Evolutionary conservation across 1,284 basidiomycete species (phyloP).

Genomic region (Boletus smithii): DNA sequence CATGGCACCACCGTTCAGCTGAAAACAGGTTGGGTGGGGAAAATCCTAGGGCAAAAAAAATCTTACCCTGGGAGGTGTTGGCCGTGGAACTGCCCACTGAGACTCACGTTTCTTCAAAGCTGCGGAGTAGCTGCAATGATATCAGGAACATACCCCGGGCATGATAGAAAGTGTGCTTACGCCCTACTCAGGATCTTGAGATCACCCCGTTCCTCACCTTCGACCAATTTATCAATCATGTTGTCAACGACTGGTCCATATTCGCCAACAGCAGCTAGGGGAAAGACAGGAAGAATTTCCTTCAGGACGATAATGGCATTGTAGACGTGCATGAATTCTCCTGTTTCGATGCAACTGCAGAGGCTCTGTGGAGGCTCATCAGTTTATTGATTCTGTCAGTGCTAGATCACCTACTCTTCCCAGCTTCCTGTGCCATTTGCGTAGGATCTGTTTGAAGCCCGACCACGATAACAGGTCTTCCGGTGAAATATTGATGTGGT

Average conservation of each 20-base stretch:
- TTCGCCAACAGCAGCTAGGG: conserved; percentile 58
- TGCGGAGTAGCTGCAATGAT: conserved; percentile 55
- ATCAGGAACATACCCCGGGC: conserved; percentile 9
- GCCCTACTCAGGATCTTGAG: conserved; percentile 78
- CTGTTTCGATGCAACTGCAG: conserved; percentile 61
- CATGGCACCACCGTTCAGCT: conserved; percentile 37
- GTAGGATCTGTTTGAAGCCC: conserved; percentile 67
- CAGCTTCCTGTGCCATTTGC: conserved; percentile 82
- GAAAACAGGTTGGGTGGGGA: conserved; percentile 4
- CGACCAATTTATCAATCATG: conserved; percentile 66
- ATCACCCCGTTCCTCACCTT: conserved; percentile 76
- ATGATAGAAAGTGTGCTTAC: conserved; percentile 41
- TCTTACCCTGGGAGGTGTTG: conserved; percentile 20
- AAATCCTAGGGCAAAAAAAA: conserved; percentile 19
- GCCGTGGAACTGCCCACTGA: conserved; percentile 51
- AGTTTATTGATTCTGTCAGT: background rate
- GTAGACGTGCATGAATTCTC: conserved; percentile 93
- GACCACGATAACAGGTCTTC: conserved; percentile 68
- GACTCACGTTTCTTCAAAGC: conserved; percentile 67
- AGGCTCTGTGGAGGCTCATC: conserved; percentile 45
- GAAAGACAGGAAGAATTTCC: conserved; percentile 86
- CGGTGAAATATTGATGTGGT: conserved; percentile 36
- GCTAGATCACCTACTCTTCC: conserved; percentile 43
- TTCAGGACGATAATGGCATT: conserved; percentile 89
- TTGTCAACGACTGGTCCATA: conserved; percentile 58